Conservation (phyloP, 768 basidiomycete genomes). For the Lentinus brumalis region DNA sequence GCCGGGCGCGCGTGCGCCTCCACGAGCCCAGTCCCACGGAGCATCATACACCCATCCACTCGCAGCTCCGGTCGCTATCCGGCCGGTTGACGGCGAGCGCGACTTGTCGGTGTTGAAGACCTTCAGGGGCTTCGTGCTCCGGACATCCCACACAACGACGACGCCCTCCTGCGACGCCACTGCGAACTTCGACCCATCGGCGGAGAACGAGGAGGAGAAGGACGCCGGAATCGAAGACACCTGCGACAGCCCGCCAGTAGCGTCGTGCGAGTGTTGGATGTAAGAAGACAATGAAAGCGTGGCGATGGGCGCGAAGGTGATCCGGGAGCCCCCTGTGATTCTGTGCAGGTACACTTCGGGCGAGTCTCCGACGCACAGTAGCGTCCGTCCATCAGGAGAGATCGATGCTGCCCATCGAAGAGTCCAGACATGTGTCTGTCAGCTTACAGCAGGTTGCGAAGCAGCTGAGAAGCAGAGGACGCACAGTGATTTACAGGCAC, state of each 20-base stretch:
- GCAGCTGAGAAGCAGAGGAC: conserved; percentile 31
- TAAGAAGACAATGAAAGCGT: conserved; percentile 67
- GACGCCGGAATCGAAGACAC: conserved; percentile 56
- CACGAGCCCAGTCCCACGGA: conserved; percentile 68
- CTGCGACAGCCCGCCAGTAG: conserved; percentile 16
- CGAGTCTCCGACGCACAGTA: conserved; percentile 91
- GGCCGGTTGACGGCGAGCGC: conserved; percentile 27
- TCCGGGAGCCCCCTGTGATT: conserved; percentile 61
- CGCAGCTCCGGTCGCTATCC: conserved; percentile 40
- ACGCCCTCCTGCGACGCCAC: conserved; percentile 83
- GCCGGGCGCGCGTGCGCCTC: conserved; percentile 57
- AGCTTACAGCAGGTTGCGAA: conserved; percentile 14
- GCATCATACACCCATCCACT: conserved; percentile 63
- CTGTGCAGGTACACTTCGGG: conserved; percentile 82
- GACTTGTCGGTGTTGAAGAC: conserved; percentile 59
- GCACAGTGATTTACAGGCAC: conserved; percentile 83
- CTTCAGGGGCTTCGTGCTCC: conserved; percentile 70
- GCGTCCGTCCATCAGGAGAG: conserved; percentile 83
- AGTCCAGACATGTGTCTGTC: neutral
- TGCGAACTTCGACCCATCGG: conserved; percentile 76
- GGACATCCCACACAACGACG: conserved; percentile 82
- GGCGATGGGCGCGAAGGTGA: conserved; percentile 66
- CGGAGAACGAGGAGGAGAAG: conserved; percentile 79
- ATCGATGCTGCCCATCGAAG: conserved; percentile 63
- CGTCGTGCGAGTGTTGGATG: conserved; percentile 27